phyloP scores from a whole-genome alignment of 2,329 filamentous ascomycete genomes.

The Colletotrichum scovillei region DNA sequence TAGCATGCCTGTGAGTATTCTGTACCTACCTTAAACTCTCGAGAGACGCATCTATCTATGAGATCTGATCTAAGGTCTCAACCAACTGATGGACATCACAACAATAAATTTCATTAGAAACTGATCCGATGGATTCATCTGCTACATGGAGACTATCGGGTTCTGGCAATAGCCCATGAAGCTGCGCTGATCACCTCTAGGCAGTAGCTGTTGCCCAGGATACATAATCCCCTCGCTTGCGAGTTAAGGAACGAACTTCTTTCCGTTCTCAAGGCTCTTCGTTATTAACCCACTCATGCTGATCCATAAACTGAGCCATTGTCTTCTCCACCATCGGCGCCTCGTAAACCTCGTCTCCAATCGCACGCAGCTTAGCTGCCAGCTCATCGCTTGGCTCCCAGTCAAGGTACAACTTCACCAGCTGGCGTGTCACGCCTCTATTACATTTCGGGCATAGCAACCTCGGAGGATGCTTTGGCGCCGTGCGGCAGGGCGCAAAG shows the following conservation, averaged over 20 bases:
- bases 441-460: background rate
- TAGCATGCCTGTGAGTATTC: too few relatives aligned
- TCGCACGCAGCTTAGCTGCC: background rate
- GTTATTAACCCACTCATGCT: background rate
- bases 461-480: background rate
- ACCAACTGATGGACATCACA: too few relatives aligned
- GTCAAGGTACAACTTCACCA: background rate
- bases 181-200: too few relatives aligned
- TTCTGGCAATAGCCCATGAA: too few relatives aligned
- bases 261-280: background rate
- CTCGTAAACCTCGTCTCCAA: background rate
- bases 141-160: too few relatives aligned
- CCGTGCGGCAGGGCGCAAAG: background rate
- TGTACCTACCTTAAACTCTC: too few relatives aligned
- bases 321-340: conserved; percentile 2
- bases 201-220: too few relatives aligned
- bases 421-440: background rate
- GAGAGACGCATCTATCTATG: too few relatives aligned
- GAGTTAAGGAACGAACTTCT: background rate
- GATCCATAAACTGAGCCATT: background rate
- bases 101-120: too few relatives aligned
- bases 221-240: background rate
- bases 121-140: too few relatives aligned
- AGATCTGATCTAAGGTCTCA: too few relatives aligned
- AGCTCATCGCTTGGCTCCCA: background rate